Base-by-base conservation (phyloP, 2,329 filamentous ascomycete genomes). In the Leptographium galeiforme region DNA sequence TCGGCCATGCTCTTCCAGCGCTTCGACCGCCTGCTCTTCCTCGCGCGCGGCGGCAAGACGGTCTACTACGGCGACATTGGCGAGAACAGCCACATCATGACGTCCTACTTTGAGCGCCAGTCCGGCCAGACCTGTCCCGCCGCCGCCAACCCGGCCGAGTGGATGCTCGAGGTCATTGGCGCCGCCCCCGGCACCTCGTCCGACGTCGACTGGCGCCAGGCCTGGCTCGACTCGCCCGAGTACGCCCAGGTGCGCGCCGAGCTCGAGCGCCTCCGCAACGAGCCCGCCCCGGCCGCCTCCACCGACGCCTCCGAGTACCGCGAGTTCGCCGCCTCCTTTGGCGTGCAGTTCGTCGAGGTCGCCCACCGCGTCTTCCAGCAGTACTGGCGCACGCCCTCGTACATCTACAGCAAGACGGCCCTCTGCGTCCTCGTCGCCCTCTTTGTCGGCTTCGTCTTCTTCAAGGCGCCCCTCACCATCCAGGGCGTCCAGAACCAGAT, bases 1-100 rank as follows among this genome's bases (percentile, higher is more conserved):
- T 94, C 88, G 13, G 89, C 89, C 41, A 89, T 95, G 78, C 76
- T 96, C 52, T 95, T 96, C 73, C 87, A 95, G 66, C 85, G 88
- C 54, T 96, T 93, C 64, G 87, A 91, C 62, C 79, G 85, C 55
- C 77, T 93, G 10, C 74, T 91, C 34, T 87, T 91, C 72, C 72
- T 91, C n/a, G 82, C 83, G 33, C 82, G 79, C 63, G 87, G 87
- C 53, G 87, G 87, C 52, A 78, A 74, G 63, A 89, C 85, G 1
- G 84, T 90, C 44, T 93, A 91, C 71, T 90, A 89, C 62, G 87
- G 86, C 53, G 82, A 57, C 1, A 55, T 91, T 54, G 87, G 87
- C 57, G 68, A 85, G 60, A 82, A 86, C 66, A 86, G 84, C 1
- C 71, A 77, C 55, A 78, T 73, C 2, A 70, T 93, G 63, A 85